Percentiles rank a stretch among this genome's conserved stretches.
These are phyloP conservation scores for Ceratocystis variospora DNA, from an alignment of 2,329 filamentous ascomycete genomes.

Conservation along the genomic window DNA sequence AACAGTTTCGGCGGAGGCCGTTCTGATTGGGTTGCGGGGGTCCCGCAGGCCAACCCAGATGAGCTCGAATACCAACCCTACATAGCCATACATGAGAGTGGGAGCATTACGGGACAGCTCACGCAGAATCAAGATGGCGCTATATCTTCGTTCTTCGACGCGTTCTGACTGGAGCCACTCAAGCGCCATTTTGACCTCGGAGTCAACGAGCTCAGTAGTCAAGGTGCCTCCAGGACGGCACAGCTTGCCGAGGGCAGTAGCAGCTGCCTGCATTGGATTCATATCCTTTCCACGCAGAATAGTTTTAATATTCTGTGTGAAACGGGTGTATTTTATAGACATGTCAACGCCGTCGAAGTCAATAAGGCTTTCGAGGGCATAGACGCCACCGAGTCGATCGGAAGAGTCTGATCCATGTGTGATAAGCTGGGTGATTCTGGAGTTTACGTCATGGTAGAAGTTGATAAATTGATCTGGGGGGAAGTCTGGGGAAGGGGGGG, in stretches of 20 bases:
- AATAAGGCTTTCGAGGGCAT: slow-evolving; percentile 82
- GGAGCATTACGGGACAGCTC: slow-evolving; percentile 87
- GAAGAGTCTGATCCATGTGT: slow-evolving; percentile 73
- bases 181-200: slow-evolving; percentile 87
- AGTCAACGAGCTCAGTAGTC: slow-evolving; percentile 90
- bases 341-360: slow-evolving; percentile 94
- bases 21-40: slow-evolving; percentile 76
- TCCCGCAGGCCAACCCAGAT: slow-evolving; percentile 93
- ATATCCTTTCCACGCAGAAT: slow-evolving; percentile 85
- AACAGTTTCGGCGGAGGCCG: slow-evolving; percentile 82
- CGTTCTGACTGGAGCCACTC: slow-evolving; percentile 95
- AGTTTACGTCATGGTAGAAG: slow-evolving; percentile 44
- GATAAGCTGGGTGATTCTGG: slow-evolving; percentile 51
- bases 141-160: slow-evolving; percentile 84
- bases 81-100: slow-evolving; percentile 89
- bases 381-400: slow-evolving; percentile 81
- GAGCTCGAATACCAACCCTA: slow-evolving; percentile 86
- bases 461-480: slow-evolving; percentile 59
- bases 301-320: slow-evolving; percentile 76
- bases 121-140: slow-evolving; percentile 77
- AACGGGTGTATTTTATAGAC: slow-evolving; percentile 84
- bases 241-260: slow-evolving; percentile 75
- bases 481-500: slow-evolving; percentile 43
- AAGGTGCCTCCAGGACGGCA: slow-evolving; percentile 85
- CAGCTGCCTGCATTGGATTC: slow-evolving; percentile 78